Evolutionary conservation across 768 basidiomycete species (phyloP), one percentile per base, ranked within the genome.

Genomic region (Rhodotorula toruloides): DNA sequence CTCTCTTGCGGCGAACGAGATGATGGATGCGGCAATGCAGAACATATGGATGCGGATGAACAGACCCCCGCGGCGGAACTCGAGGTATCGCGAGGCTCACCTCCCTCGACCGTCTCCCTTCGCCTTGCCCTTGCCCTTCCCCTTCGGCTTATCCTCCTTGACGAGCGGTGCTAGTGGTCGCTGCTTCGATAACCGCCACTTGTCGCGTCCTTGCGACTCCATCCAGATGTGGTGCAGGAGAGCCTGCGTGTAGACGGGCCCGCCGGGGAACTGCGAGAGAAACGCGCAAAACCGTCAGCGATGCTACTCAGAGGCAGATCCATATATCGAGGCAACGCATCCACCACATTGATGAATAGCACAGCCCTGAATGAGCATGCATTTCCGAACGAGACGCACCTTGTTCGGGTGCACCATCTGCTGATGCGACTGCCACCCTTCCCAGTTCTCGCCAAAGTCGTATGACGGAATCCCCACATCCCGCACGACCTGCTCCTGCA

Each of bases 401-500:
- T 60, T 63, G 14, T 53, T 39, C 34, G 70, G 70, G 37, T 71
- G 70, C 27, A 71, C 70, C 70, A 67, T 71, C 37, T 71, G 58
- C 63, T 71, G 70, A 9, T 57, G 43, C 34, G 27, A 42, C 59
- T 73, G 74, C 65, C 62, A 74, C 37, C 74, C 74, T 37, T 74
- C 74, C 67, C 70, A 74, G 2, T 66, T 53, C 25, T 70, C 60
- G 8, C 72, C 74, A 42, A 71, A 74, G 54, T 74, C 74, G 48
- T 63, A 72, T 34, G 53, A 40, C 0, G 72, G 72, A 4, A 73
- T n/a, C 17, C 74, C 72, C n/a, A 64, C 27, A 55, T 72, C 62
- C 27, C 46, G 37, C 12, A 61, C 61, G n/a, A 74, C 70, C 34
- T 70, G 63, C 48, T 74, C 67, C 61, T 72, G 70, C 68, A 74